Evolutionary conservation across 208 protist species (phyloP), one percentile per base, ranked within the genome.

Genomic region (Wallacemonas collosoma): DNA sequence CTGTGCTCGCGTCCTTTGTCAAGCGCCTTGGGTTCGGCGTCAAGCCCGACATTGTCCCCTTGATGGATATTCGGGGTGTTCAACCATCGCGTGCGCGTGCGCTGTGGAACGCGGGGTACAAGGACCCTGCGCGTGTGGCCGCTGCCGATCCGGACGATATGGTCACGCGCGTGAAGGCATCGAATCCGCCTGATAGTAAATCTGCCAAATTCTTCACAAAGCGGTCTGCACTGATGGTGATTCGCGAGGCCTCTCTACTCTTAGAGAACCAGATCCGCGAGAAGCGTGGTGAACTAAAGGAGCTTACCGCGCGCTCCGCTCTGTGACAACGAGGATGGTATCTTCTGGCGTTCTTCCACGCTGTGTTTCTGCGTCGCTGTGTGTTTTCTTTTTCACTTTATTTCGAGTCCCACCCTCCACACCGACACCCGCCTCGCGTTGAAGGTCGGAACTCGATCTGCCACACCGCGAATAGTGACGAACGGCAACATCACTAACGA

Each of bases 21-120:
- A 89, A 92, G 76, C 87, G 95, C 3, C 82, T 98, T 1, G 88
- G 87, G 43, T 93, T 94, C 69, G 95, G 95, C 47, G 93, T 94
- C 39, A 89, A 94, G 72, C 88, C 92, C 36, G 95, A 98, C 75
- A 83, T 98, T 69, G 63, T 98, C 68, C 93, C 94, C 54, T 77
- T 98, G 36, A 94, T 96, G 80, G 87, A 97, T 77, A 91, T 98
- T 44, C 57, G 65, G 6, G 87, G 88, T 14, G 77, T 96, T 64
- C 87, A 93, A 69, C 82, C 90, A 3, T 44, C 79, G 38, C 86
- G 93, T 1, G 93, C 93, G 53, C 84, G 93, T n/a, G 85, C 85
- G 41, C 68, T 97, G 76, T 95, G 87, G 86, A 82, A 84, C 39
- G 89, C 91, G 4, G 93, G 93, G 8, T 96, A 90, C 67, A 82